phyloP scores from a whole-genome alignment of 768 basidiomycete genomes.

The Tricholoma flavovirens region DNA sequence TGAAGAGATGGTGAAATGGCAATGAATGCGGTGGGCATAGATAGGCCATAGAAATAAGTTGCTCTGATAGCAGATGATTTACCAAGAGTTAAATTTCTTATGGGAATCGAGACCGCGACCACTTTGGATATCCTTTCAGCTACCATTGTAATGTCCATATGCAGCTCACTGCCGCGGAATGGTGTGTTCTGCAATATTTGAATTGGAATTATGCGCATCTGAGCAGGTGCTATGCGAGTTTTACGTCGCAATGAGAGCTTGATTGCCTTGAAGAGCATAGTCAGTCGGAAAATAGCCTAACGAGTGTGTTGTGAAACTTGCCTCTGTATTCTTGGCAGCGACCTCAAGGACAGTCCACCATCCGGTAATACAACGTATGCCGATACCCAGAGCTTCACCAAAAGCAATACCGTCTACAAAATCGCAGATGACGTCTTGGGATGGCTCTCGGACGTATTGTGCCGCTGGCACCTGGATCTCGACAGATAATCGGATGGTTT shows the following conservation, averaged over 20 bases:
- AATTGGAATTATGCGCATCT: slow-evolving; percentile 57
- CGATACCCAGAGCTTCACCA: slow-evolving; percentile 65
- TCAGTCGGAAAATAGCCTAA: not conserved
- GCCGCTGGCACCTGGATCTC: slow-evolving; percentile 28
- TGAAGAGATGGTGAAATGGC: slow-evolving; percentile 50
- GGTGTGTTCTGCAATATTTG: slow-evolving; percentile 35
- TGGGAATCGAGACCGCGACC: slow-evolving; percentile 34
- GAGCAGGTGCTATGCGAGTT: slow-evolving; percentile 50
- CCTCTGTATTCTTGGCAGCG: slow-evolving; percentile 11
- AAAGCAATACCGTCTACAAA: slow-evolving; percentile 74
- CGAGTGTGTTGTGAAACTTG: slow-evolving; percentile 1
- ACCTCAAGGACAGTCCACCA: slow-evolving; percentile 50
- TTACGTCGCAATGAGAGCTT: slow-evolving; percentile 21
- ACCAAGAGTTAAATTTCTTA: slow-evolving; percentile 44
- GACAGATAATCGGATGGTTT: slow-evolving; percentile 49
- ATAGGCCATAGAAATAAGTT: slow-evolving; percentile 51
- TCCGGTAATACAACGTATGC: slow-evolving; percentile 43
- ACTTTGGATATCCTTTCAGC: slow-evolving; percentile 18
- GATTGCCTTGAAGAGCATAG: slow-evolving; percentile 19
- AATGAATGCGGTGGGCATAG: slow-evolving; percentile 53
- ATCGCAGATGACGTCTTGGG: slow-evolving; percentile 57
- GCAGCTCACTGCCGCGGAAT: slow-evolving; percentile 27
- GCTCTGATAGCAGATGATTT: slow-evolving; percentile 39
- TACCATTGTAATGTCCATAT: slow-evolving; percentile 34
- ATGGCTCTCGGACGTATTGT: slow-evolving; percentile 35